phyloP scores from a whole-genome alignment of 23 red algal genomes.

The Pyropia yezoensis region DNA sequence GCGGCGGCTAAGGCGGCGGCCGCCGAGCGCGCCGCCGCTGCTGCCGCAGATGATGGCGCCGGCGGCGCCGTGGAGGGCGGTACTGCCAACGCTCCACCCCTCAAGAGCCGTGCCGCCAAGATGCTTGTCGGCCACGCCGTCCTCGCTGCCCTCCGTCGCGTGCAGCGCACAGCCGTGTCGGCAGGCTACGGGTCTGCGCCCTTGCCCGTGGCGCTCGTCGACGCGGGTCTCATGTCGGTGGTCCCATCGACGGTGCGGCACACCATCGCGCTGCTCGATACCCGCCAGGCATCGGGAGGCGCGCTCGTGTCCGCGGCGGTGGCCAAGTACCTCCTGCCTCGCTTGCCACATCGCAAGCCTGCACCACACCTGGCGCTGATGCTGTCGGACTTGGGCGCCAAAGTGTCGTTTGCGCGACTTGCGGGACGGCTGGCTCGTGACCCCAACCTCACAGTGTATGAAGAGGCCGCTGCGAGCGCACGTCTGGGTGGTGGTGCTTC shows the following conservation, averaged over 20 bases:
- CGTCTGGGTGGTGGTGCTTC: constrained; percentile 14
- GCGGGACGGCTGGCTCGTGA: constrained; percentile 41
- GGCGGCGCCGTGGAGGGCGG: constrained; percentile 35
- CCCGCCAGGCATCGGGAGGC: neutral
- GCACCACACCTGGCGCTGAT: constrained; percentile 20
- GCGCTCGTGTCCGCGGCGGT: constrained; percentile 25
- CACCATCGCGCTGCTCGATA: constrained; percentile 52
- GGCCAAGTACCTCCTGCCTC: constrained; percentile 32
- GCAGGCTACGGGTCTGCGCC: neutral
- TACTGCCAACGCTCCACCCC: constrained; percentile 12
- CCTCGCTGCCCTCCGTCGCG: constrained; percentile 44
- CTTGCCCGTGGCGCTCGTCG: constrained; percentile 48
- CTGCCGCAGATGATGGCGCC: constrained; percentile 49
- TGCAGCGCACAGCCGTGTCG: constrained; percentile 30
- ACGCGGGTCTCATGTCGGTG: constrained; percentile 46
- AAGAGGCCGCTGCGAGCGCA: constrained; percentile 22
- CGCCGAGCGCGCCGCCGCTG: neutral
- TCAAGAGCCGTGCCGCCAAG: constrained; percentile 50
- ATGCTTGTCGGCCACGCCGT: constrained; percentile 70
- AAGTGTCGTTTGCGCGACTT: constrained; percentile 62
- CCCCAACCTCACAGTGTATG: constrained; percentile 39
- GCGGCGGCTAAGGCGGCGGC: constrained; percentile 7
- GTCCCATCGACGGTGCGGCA: constrained; percentile 71
- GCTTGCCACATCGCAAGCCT: constrained; percentile 61
- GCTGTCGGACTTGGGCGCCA: constrained; percentile 57